A percentile compares a stretch with the other conserved stretches of the same genome.
These are phyloP conservation scores for Cardiospermum halicacabum DNA, from an alignment of 345 rosid genomes.

Conservation along the genomic window DNA sequence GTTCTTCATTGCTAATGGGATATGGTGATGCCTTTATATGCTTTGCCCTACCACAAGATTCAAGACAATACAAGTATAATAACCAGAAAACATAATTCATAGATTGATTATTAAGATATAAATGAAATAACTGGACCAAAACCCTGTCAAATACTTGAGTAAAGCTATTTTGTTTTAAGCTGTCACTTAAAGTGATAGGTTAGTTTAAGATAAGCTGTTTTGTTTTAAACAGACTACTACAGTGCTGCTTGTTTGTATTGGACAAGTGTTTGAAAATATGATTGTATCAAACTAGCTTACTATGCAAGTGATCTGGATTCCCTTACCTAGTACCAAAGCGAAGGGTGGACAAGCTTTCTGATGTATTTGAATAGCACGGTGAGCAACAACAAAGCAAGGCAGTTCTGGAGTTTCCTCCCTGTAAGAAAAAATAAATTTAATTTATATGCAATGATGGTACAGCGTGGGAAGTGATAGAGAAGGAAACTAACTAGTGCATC, in stretches of 20 bases:
- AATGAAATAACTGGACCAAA: not conserved
- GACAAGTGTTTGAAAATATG: too few relatives aligned
- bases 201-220: too few relatives aligned
- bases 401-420: constrained; percentile 85
- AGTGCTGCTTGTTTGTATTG: too few relatives aligned
- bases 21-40: constrained; percentile 68
- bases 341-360: constrained; percentile 84
- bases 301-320: not conserved
- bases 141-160: not conserved
- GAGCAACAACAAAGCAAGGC: constrained; percentile 92
- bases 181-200: not conserved
- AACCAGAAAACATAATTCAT: not conserved
- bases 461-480: constrained; percentile 10
- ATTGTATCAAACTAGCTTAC: not conserved
- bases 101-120: not conserved
- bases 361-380: constrained; percentile 69
- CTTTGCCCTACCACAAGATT: constrained; percentile 56
- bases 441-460: not conserved
- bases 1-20: constrained; percentile 35
- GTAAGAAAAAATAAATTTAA: constrained; percentile 19
- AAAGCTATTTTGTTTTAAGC: not conserved
- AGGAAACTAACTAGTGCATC: constrained; percentile 69
- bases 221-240: too few relatives aligned
- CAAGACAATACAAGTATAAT: not conserved
- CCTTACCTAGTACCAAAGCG: constrained; percentile 82